Conservation (phyloP, 2,329 filamentous ascomycete genomes). For the Dothistroma pini region DNA sequence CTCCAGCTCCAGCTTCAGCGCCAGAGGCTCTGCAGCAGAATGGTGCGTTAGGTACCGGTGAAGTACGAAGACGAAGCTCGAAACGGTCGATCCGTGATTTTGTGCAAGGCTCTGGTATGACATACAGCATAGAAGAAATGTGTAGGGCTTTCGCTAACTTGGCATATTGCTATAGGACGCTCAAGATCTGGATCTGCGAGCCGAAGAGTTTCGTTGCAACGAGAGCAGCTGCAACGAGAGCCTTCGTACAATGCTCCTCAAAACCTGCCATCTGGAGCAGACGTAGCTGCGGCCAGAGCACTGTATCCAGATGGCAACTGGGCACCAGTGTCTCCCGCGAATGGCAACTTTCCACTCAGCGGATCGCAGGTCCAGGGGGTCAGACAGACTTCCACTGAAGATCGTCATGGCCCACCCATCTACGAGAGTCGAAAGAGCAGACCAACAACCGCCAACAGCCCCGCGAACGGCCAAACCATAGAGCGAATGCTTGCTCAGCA, state of each 20-base stretch:
- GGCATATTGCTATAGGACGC: neutral
- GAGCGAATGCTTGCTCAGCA: neutral
- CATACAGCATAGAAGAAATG: neutral
- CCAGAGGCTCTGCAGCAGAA: neutral
- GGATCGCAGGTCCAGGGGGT: neutral
- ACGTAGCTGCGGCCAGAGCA: slow-evolving; percentile 2
- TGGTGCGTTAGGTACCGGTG: neutral
- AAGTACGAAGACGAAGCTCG: neutral
- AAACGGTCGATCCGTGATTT: slow-evolving; percentile 1
- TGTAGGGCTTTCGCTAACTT: neutral
- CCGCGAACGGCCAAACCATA: neutral
- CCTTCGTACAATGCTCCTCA: neutral
- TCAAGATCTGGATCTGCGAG: neutral
- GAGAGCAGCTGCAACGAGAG: neutral
- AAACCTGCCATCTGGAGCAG: neutral
- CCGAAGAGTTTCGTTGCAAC: neutral
- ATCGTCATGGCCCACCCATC: neutral
- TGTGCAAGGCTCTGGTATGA: slow-evolving; percentile 46
- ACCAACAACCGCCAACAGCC: neutral
- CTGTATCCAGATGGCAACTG: slow-evolving; percentile 2
- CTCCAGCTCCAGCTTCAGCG: neutral
- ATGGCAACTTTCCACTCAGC: neutral
- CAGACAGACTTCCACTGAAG: neutral
- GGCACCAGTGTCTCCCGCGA: neutral
- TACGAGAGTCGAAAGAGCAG: neutral